Conservation (phyloP, 129 eudicot genomes). For the Flaveria robusta region DNA sequence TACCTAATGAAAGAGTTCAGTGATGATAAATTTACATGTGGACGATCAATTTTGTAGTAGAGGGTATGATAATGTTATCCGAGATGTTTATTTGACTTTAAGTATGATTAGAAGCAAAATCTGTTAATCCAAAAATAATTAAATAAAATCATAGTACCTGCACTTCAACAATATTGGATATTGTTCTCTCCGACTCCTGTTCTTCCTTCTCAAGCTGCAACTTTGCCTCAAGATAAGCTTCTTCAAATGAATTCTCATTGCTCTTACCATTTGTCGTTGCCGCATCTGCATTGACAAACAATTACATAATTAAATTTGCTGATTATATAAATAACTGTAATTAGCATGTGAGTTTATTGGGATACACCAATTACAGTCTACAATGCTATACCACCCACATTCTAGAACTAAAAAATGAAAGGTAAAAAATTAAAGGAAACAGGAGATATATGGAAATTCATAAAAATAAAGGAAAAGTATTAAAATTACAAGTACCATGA, state of each 20-base stretch:
- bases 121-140: neutral
- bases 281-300: constrained; percentile 45
- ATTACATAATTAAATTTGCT: neutral
- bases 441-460: neutral
- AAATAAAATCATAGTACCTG: constrained; percentile 43
- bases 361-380: constrained; percentile 5
- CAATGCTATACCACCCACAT: neutral
- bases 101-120: too few species aligned
- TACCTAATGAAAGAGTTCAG: too few species aligned
- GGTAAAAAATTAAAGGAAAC: neutral
- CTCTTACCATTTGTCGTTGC: constrained; percentile 33
- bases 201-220: constrained; percentile 71
- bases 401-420: neutral
- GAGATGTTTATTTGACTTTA: neutral
- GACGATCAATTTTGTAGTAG: neutral
- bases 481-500: constrained; percentile 38
- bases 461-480: neutral
- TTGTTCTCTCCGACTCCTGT: constrained; percentile 57
- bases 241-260: constrained; percentile 36
- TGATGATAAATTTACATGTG: too few species aligned
- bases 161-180: constrained; percentile 58
- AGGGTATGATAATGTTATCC: neutral
- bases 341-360: neutral
- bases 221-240: constrained; percentile 54
- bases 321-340: neutral